These are phyloP conservation scores for Peltaster fructicola DNA, from an alignment of 2,329 filamentous ascomycete genomes.

Conservation along the genomic window DNA sequence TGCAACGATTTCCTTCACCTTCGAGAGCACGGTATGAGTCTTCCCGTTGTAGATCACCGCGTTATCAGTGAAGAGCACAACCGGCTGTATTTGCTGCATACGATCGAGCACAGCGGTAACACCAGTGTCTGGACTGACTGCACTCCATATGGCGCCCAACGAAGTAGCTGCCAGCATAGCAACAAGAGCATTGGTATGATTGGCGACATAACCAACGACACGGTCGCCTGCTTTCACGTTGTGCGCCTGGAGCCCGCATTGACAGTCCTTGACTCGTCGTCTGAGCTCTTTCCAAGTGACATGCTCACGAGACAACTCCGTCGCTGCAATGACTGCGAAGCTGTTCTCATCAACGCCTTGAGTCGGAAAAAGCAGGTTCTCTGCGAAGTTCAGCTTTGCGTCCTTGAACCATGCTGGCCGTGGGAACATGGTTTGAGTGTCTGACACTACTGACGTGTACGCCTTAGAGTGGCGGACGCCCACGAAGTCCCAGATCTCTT, in stretches of 20 bases:
- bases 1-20: conserved; percentile 59
- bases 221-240: conserved; percentile 46
- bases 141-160: conserved; percentile 80
- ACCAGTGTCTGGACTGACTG: conserved; percentile 80
- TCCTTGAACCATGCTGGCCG: conserved; percentile 71
- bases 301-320: conserved; percentile 49
- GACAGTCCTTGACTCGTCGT: conserved; percentile 57
- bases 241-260: conserved; percentile 48
- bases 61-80: conserved; percentile 72
- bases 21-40: conserved; percentile 60
- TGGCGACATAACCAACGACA: conserved; percentile 63
- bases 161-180: conserved; percentile 73
- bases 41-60: conserved; percentile 84
- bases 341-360: conserved; percentile 38
- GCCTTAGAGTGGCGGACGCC: conserved; percentile 51
- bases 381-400: conserved; percentile 73
- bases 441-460: conserved; percentile 50
- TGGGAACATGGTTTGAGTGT: conserved; percentile 59
- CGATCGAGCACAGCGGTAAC: conserved; percentile 82
- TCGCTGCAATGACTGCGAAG: conserved; percentile 61
- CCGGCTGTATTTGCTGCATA: conserved; percentile 67
- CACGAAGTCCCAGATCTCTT: conserved; percentile 66
- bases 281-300: conserved; percentile 67
- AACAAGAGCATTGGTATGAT: conserved; percentile 72
- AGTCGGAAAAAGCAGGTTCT: conserved; percentile 75